Evolutionary conservation across 2,329 filamentous ascomycete species (phyloP), one percentile per base, ranked within the genome.

Genomic region (Dactylellina cionopaga): DNA sequence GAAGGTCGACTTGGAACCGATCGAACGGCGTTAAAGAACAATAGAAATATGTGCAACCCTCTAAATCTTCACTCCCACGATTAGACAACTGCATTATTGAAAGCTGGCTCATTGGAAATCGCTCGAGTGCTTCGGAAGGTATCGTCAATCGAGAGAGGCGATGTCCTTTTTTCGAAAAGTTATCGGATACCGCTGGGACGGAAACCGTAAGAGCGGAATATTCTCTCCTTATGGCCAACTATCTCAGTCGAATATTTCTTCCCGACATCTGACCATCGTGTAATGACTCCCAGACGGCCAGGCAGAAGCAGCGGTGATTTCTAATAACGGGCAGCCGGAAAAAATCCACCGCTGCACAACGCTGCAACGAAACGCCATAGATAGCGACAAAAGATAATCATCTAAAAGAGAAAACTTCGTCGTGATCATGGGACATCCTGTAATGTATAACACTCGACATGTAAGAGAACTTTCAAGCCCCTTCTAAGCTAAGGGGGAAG

Each of bases 361-460:
- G 44, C n/a, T n/a, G n/a, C n/a, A n/a, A n/a, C n/a, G n/a, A n/a
- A 51, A 47, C 33, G 33, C 24, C 51, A 65, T 65, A 56, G 49
- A 66, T 49, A 66, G 43, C 62, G 62, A 66, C 62, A 51, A 66
- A 66, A 43, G 37, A 41, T 13, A 29, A 13, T 29, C 56, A 47
- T 37, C 24, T 27, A 24, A 51, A 52, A 24, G 19, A 43, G 44
- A 65, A 64, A 65, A 60, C 31, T 65, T 31, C 33, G 52, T 64
- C 59, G 52, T 56, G 59, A 65, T 72, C 68, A 72, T 64, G 59
- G 52, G 68, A 72, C 59, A n/a, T n/a, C n/a, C n/a, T n/a, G n/a
- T n/a, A n/a, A n/a, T n/a, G 68, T 55, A 72, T 65, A 51, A 43
- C 44, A 44, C 39, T 46, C 51, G 22, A 43, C 43, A 39, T 39